Percentiles rank a stretch among this genome's conserved stretches.
phyloP scores from a whole-genome alignment of 1,284 basidiomycete species.

The Cystobasidium slooffiae region DNA sequence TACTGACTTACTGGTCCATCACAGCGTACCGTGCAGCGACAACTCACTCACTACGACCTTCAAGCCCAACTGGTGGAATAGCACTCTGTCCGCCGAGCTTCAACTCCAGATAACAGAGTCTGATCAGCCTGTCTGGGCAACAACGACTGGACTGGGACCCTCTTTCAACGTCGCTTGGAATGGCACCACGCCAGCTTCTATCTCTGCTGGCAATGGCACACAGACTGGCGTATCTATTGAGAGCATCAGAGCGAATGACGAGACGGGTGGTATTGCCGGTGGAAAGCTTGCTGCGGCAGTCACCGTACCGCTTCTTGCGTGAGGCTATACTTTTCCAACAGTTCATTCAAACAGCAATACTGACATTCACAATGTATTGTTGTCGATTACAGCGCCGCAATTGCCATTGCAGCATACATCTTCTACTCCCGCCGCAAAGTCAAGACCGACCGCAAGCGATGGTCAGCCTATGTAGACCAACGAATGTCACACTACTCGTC shows the following conservation, averaged over 20 bases:
- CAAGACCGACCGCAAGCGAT: slow-evolving; percentile 68
- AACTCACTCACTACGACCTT: slow-evolving; percentile 63
- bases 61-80: slow-evolving; percentile 78
- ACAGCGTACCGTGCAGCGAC: slow-evolving; percentile 63
- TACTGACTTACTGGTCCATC: slow-evolving; percentile 59
- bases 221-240: slow-evolving; percentile 50
- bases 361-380: background rate
- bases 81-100: slow-evolving; percentile 63
- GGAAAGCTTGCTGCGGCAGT: slow-evolving; percentile 78
- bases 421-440: slow-evolving; percentile 66
- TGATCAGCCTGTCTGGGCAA: slow-evolving; percentile 65
- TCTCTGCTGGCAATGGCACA: slow-evolving; percentile 42
- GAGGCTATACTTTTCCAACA: background rate
- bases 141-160: slow-evolving; percentile 69
- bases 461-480: slow-evolving; percentile 73
- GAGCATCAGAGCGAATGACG: slow-evolving; percentile 46
- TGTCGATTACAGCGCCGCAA: slow-evolving; percentile 54
- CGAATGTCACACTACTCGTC: slow-evolving; percentile 67
- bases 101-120: slow-evolving; percentile 70
- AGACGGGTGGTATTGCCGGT: slow-evolving; percentile 59
- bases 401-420: slow-evolving; percentile 64
- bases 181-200: slow-evolving; percentile 62
- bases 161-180: slow-evolving; percentile 63
- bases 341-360: background rate
- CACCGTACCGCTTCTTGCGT: slow-evolving; percentile 69